A percentile compares a stretch with the other conserved stretches of the same genome.
Evolutionary conservation across 1,284 basidiomycete species (phyloP).

Genomic region (Bjerkandera adusta): DNA sequence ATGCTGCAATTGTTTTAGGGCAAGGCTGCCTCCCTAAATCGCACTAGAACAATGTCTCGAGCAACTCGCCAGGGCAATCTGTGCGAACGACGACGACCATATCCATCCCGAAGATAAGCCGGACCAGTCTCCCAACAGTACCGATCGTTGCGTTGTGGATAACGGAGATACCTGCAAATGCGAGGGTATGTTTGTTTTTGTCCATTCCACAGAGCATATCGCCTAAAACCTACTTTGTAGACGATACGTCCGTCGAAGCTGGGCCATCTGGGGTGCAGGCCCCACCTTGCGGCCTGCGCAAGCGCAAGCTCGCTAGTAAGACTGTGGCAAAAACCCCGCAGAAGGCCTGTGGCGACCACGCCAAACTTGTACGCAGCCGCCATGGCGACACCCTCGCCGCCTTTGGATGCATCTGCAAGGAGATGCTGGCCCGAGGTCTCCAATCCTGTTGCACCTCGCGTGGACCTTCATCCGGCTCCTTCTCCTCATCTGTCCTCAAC

Average conservation of each 20-base stretch:
- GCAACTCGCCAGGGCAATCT: slow-evolving; percentile 28
- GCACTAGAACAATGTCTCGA: slow-evolving; percentile 26
- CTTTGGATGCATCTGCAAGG: slow-evolving; percentile 25
- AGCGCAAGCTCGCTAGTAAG: slow-evolving; percentile 16
- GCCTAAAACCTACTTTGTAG: not conserved
- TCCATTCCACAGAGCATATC: not conserved
- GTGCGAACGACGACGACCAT: slow-evolving; percentile 29
- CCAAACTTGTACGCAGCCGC: slow-evolving; percentile 26
- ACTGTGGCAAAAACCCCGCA: slow-evolving; percentile 15
- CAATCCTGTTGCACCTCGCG: slow-evolving; percentile 26
- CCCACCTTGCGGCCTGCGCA: slow-evolving; percentile 23
- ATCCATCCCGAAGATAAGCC: slow-evolving; percentile 16
- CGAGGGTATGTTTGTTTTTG: slow-evolving; percentile 4
- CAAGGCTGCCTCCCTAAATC: not conserved
- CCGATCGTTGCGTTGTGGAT: no score
- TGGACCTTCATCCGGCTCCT: slow-evolving; percentile 1
- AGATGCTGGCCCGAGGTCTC: slow-evolving; percentile 5
- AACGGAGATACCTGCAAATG: slow-evolving; percentile 14
- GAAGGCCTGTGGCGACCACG: slow-evolving; percentile 29
- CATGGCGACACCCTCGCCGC: slow-evolving; percentile 28
- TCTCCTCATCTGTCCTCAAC: slow-evolving; percentile 11
- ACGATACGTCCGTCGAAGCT: not conserved
- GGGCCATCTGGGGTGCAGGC: not conserved
- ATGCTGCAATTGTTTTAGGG: not conserved
- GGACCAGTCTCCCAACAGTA: no score